These are phyloP conservation scores for Rubia balearica DNA, from an alignment of 305 asterid genomes.

Conservation along the genomic window DNA sequence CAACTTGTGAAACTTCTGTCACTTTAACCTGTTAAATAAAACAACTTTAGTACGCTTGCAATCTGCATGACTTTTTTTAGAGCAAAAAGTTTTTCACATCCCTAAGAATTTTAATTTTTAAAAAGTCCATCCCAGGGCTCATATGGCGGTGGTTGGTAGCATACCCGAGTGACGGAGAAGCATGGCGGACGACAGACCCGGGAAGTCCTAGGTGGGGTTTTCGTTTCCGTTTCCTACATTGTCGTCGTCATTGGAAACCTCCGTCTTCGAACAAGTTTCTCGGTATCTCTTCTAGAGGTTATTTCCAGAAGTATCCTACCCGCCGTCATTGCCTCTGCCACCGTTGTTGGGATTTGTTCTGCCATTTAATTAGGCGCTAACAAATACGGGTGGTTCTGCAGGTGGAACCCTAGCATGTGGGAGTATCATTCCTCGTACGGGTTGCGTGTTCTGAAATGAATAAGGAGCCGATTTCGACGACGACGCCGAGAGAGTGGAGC, in stretches of 20 bases:
- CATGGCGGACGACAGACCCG: slow-evolving; percentile 30
- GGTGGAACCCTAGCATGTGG: slow-evolving; percentile 62
- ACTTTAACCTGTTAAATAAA: too few species aligned
- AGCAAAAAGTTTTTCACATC: too few species aligned
- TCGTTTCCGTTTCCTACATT: not conserved
- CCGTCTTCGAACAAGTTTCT: slow-evolving; percentile 62
- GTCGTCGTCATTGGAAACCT: slow-evolving; percentile 21
- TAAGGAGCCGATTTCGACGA: slow-evolving; percentile 60
- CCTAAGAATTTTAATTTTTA: too few species aligned
- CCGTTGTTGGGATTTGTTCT: slow-evolving; percentile 22
- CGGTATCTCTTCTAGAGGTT: slow-evolving; percentile 54
- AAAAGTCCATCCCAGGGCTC: slow-evolving; percentile 26
- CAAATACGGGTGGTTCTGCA: slow-evolving; percentile 26
- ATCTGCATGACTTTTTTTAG: too few species aligned
- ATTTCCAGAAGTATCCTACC: slow-evolving; percentile 41
- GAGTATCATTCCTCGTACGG: slow-evolving; percentile 50
- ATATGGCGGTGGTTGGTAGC: slow-evolving; percentile 41
- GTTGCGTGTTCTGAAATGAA: slow-evolving; percentile 51
- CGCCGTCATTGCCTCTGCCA: slow-evolving; percentile 22
- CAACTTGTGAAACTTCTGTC: too few species aligned
- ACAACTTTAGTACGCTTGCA: too few species aligned
- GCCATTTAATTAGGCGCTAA: slow-evolving; percentile 38
- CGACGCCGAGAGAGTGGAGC: slow-evolving; percentile 54
- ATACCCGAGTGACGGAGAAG: slow-evolving; percentile 27
- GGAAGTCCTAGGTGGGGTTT: slow-evolving; percentile 19